Conservation (phyloP, 345 rosid species). For the Moringa oleifera region DNA sequence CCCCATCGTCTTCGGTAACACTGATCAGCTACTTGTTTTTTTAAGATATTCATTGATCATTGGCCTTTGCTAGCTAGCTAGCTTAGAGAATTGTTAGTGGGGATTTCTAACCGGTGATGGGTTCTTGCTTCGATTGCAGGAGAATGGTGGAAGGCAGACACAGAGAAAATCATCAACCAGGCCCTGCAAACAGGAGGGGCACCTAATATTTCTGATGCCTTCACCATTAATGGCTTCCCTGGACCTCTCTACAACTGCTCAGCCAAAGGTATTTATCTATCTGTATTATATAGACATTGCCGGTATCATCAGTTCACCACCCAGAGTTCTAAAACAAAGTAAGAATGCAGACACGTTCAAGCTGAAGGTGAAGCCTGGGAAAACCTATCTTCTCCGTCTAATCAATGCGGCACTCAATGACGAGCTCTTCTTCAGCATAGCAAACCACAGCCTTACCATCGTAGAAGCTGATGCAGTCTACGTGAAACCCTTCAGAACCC, state of each 20-base stretch:
- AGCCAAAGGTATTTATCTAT: conserved; percentile 56
- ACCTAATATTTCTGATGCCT: conserved; percentile 62
- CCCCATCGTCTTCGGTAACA: conserved; percentile 48
- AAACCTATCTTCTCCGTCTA: conserved; percentile 41
- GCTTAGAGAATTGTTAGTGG: too few relatives aligned
- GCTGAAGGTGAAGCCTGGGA: conserved; percentile 46
- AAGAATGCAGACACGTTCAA: conserved; percentile 32
- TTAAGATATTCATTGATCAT: too few relatives aligned
- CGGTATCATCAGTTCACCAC: too few relatives aligned
- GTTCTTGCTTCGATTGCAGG: conserved; percentile 23
- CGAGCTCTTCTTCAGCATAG: conserved; percentile 51
- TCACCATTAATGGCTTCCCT: conserved; percentile 54
- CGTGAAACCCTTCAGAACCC: conserved; percentile 34
- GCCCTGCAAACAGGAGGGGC: conserved; percentile 48
- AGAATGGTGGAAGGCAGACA: conserved; percentile 58
- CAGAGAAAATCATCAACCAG: conserved; percentile 47
- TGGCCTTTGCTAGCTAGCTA: neutral
- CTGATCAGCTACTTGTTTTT: too few relatives aligned
- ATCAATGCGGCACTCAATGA: conserved; percentile 60
- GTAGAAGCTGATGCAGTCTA: conserved; percentile 43
- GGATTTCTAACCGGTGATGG: too few relatives aligned
- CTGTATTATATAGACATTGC: too few relatives aligned
- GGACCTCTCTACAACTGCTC: conserved; percentile 66
- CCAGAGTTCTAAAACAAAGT: too few relatives aligned
- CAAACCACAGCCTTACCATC: conserved; percentile 36